Base-by-base conservation (phyloP, 305 asterid species). In the Caryopteris hybrid region DNA sequence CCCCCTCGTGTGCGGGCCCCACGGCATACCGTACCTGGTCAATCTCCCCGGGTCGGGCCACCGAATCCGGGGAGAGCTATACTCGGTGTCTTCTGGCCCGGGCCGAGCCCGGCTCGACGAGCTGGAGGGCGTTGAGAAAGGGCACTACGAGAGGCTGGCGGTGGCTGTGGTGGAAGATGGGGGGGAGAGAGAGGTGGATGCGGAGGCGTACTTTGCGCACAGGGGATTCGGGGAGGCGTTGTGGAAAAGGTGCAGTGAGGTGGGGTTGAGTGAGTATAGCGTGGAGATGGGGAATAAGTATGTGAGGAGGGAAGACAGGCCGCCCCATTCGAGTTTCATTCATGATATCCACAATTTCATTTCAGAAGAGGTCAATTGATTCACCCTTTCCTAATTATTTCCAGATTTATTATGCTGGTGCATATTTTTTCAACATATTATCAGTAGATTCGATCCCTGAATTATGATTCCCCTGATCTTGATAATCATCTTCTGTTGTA, bases 1-100 rank as follows among this genome's bases (percentile, higher is more conserved):
- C 73, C 96, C 97, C 2, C 84, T 91, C 16, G 95, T 81, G 14
- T 61, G 80, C 77, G 97, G 97, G 8, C 91, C 96, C 63, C 66
- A 82, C 87, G 90, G 91, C 12, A 72, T 86, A 64, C 95, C 96
- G 14, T 88, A 64, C 77, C 61, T 91, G 64, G 70, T 91, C 74
- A 79, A 88, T 60, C 82, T 75, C 38, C 84, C 76, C 27, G 86
- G 89, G 1, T 76, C 72, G 8, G 92, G 91, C 8, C 61, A 20
- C 10, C 84, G 76, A 16, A 67, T 91, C 54, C 47, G 33, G 1
- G 96, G 95, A 2, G 95, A 88, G 84, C 82, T 91, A 4, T 86
- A 84, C 74, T 47, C 82, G 3, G 90, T 88, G 11, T 67, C 92
- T 6, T 56, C 89, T 11, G 69, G 0, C 12, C 73, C 21, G 4